Percentiles rank a stretch among this genome's conserved stretches.
Evolutionary conservation across 2,329 filamentous ascomycete species (phyloP).

Genomic region (Beauveria pseudobassiana): DNA sequence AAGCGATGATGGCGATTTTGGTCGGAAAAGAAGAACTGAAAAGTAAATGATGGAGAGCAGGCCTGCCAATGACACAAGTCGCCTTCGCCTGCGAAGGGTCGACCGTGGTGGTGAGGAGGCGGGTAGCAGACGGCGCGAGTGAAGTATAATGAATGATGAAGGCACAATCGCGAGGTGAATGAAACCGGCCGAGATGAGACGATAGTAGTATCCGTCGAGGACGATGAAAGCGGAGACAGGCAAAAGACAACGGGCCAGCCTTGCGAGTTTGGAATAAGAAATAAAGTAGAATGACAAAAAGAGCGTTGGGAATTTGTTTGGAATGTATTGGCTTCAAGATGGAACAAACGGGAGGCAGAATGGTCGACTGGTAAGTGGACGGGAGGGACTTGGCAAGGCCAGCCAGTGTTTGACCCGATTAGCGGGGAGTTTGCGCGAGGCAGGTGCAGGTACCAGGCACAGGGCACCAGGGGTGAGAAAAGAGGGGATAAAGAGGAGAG

Average conservation of each 20-base stretch:
- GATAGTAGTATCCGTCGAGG: not conserved
- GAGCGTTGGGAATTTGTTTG: conserved; percentile 2
- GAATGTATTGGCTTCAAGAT: conserved; percentile 1
- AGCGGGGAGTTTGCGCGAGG: too few species aligned
- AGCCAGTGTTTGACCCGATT: too few species aligned
- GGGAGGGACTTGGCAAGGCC: not conserved
- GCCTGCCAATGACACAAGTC: conserved; percentile 36
- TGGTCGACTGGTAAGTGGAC: not conserved
- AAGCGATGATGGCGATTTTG: not conserved
- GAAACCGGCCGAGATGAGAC: not conserved
- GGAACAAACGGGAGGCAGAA: not conserved
- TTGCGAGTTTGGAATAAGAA: not conserved
- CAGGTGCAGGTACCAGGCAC: too few species aligned
- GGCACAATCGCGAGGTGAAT: not conserved
- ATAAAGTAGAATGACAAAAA: not conserved
- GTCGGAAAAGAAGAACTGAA: conserved; percentile 4
- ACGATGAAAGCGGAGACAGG: not conserved
- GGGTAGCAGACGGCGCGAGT: not conserved
- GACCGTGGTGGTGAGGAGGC: not conserved
- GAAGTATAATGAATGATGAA: not conserved
- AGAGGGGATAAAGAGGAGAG: too few species aligned
- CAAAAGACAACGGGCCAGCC: not conserved
- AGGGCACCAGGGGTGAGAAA: too few species aligned
- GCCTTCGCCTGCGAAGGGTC: conserved; percentile 11
- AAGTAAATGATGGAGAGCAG: conserved; percentile 19